Evolutionary conservation across 129 eudicot genomes (phyloP).

Genomic region (Saposhnikovia divaricata): DNA sequence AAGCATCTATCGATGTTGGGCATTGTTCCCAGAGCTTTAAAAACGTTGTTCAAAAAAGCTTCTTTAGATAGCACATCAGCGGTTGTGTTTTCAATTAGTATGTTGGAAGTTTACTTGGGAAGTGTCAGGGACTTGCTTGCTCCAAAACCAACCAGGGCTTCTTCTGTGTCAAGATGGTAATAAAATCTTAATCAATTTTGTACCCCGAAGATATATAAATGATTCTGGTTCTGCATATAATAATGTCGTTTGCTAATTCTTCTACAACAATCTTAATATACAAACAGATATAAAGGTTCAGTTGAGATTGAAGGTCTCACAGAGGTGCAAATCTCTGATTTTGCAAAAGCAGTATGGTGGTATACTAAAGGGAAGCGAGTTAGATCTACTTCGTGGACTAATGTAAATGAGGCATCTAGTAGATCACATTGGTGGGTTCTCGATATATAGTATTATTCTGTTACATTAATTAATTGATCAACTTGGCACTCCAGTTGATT

Average conservation of each 20-base stretch:
- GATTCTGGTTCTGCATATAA: background rate
- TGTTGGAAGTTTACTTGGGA: slow-evolving; percentile 74
- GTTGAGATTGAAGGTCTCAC: slow-evolving; percentile 70
- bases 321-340: slow-evolving; percentile 51
- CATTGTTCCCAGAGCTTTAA: no score
- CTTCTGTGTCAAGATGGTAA: slow-evolving; percentile 34
- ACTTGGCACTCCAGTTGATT: slow-evolving; percentile 1
- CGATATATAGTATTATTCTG: background rate
- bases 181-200: background rate
- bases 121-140: slow-evolving; percentile 58
- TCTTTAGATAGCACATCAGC: no score
- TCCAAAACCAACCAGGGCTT: slow-evolving; percentile 34
- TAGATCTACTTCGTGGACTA: slow-evolving; percentile 69
- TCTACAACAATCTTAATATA: slow-evolving; percentile 53
- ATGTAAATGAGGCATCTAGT: slow-evolving; percentile 69
- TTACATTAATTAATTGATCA: slow-evolving; percentile 5
- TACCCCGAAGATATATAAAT: background rate
- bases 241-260: slow-evolving; percentile 13
- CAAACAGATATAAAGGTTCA: slow-evolving; percentile 61
- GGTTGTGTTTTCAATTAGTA: no score
- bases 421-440: slow-evolving; percentile 66
- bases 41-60: no score
- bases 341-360: slow-evolving; percentile 58
- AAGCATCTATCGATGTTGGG: no score
- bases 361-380: slow-evolving; percentile 59